Evolutionary conservation across 2,329 filamentous ascomycete species (phyloP).

Genomic region (Fusarium sp.): DNA sequence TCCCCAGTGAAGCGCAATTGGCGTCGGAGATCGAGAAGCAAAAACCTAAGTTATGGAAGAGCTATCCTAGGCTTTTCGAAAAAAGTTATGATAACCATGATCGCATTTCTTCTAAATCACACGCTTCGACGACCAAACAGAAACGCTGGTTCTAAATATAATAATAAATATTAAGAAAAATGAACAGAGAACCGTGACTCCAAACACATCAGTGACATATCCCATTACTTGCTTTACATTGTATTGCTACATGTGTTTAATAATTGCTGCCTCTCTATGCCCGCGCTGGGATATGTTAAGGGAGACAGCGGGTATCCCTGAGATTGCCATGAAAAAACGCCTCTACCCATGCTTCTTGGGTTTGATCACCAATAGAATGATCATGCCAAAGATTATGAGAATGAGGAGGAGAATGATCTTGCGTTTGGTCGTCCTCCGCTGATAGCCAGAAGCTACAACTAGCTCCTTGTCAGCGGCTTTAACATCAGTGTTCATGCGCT

Average conservation of each 20-base stretch:
- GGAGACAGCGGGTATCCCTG: constrained; percentile 26
- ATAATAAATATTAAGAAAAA: constrained; percentile 25
- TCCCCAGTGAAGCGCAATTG: constrained; percentile 39
- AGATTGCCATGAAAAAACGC: constrained; percentile 12
- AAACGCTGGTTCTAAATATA: constrained; percentile 29
- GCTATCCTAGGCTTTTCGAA: constrained; percentile 43
- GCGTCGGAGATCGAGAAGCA: constrained; percentile 42
- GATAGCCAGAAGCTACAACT: constrained; percentile 86
- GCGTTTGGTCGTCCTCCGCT: constrained; percentile 86
- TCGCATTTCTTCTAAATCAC: neutral
- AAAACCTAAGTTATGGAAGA: constrained; percentile 45
- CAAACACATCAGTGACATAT: constrained; percentile 38
- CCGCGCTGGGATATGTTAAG: neutral
- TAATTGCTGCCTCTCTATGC: constrained; percentile 13
- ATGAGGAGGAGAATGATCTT: constrained; percentile 92
- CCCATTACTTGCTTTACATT: constrained; percentile 43
- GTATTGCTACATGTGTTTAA: constrained; percentile 44
- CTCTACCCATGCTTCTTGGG: constrained; percentile 64
- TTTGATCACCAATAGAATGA: constrained; percentile 85
- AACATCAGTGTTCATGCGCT: constrained; percentile 92
- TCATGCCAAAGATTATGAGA: constrained; percentile 83
- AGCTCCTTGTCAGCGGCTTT: constrained; percentile 94
- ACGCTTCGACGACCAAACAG: neutral
- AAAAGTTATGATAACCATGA: constrained; percentile 40
- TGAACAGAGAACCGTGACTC: constrained; percentile 41